These are phyloP conservation scores for Phragmites australis DNA, from an alignment of 176 grass and related monocot species.

Conservation along the genomic window DNA sequence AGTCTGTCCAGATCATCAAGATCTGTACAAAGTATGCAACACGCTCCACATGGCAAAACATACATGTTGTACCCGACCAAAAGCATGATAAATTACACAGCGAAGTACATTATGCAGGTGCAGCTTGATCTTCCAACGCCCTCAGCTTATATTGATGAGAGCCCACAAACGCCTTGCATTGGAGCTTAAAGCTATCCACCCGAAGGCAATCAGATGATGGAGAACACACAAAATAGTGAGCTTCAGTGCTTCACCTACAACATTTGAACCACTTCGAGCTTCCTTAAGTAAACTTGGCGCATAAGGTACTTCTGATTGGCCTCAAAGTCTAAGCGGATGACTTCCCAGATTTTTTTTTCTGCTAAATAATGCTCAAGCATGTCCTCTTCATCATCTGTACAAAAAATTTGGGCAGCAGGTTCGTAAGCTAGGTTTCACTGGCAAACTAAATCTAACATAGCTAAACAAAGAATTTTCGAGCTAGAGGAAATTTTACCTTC, in stretches of 20 bases:
- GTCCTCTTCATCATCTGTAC: slow-evolving; percentile 93
- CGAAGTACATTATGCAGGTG: background rate
- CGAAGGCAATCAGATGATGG: slow-evolving; percentile 16
- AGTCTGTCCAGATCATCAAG: too few relatives aligned
- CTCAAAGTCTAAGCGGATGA: slow-evolving; percentile 53
- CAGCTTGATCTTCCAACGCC: background rate
- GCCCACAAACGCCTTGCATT: background rate
- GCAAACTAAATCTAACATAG: slow-evolving; percentile 16
- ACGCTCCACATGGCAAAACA: background rate
- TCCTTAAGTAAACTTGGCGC: slow-evolving; percentile 4
- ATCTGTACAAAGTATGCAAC: background rate
- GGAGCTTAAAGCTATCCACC: background rate
- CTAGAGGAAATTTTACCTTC: slow-evolving; percentile 61
- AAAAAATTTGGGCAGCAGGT: background rate
- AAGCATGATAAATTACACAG: slow-evolving; percentile 10
- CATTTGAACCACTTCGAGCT: slow-evolving; percentile 7
- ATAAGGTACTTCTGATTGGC: background rate
- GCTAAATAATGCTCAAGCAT: slow-evolving; percentile 99
- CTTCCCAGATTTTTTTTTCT: slow-evolving; percentile 62
- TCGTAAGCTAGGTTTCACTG: slow-evolving; percentile 7
- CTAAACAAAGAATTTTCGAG: background rate
- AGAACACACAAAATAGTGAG: background rate
- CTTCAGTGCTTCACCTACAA: slow-evolving; percentile 8
- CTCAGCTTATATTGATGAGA: slow-evolving; percentile 8
- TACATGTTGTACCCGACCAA: background rate